These are phyloP conservation scores for Rhodomyrtus tomentosa DNA, from an alignment of 345 rosid genomes.

Conservation along the genomic window DNA sequence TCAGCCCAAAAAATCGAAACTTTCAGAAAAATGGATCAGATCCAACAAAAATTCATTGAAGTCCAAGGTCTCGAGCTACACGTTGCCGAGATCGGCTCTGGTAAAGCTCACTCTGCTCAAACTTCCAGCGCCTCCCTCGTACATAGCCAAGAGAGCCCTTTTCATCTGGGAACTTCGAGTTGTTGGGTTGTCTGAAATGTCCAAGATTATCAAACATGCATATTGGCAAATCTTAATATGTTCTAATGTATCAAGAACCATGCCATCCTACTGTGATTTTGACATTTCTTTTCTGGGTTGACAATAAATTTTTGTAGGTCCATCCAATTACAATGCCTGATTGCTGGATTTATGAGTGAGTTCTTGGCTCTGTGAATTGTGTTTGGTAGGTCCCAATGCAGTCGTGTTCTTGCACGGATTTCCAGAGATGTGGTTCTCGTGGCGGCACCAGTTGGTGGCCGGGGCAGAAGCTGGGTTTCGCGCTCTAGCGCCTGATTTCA, in stretches of 20 bases:
- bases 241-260: neutral
- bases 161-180: neutral
- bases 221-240: neutral
- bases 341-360: neutral
- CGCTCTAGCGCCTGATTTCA: slow-evolving; percentile 29
- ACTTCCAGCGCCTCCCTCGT: neutral
- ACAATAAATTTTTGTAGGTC: neutral
- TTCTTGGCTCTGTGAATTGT: neutral
- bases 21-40: slow-evolving; percentile 20
- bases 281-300: neutral
- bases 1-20: neutral
- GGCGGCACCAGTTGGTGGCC: slow-evolving; percentile 47
- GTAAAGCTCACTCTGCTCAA: neutral
- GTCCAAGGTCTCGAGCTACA: slow-evolving; percentile 26
- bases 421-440: slow-evolving; percentile 54
- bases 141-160: too few relatives aligned
- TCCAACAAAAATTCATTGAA: slow-evolving; percentile 22
- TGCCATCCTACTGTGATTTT: neutral
- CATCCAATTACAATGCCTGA: neutral
- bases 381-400: slow-evolving; percentile 14
- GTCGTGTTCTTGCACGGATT: slow-evolving; percentile 45
- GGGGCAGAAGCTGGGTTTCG: slow-evolving; percentile 31
- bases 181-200: neutral
- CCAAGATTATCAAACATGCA: neutral
- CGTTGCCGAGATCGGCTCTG: slow-evolving; percentile 32